Base-by-base conservation (phyloP, 148 eudicot genomes). In the Rhododendron henanense region DNA sequence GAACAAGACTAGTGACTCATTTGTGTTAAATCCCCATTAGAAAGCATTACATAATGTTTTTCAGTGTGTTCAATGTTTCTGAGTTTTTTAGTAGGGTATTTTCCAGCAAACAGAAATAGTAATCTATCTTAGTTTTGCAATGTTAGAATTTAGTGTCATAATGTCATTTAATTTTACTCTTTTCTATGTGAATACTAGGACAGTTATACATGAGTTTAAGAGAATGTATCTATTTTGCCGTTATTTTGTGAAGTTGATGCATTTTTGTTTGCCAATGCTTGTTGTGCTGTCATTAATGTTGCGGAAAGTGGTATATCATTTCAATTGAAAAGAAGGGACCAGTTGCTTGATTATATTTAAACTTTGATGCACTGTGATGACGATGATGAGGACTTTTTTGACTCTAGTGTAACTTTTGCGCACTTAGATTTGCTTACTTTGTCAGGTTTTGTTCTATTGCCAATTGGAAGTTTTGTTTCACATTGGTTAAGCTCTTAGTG, bases 361-460 rank as follows among this genome's bases (percentile, higher is more conserved):
- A 97, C 98, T 76, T 87, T 97, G 91, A 97, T 97, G 99, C 98
- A 98, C 53, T 91, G 88, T 88, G 96, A 95, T 90, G 93, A n/a
- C n/a, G n/a, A 94, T 84, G 99, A 95, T 67, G 96, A 93, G 83
- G 93, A 90, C 87, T 93, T 92, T 80, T 86, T 86, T 83, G 94
- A 92, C 88, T 92, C 94, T 83, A 94, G 91, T 85, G 88, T 94
- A 95, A 85, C 90, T 92, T 79, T 86, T 97, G 84, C 94, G 84
- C 61, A 97, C 99, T 85, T 96, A 95, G n/a, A 98, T 97, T 74
- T 63, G 81, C 45, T 57, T 83, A 37, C 13, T 33, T 41, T 48
- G 33, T 82, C 23, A 18, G 21, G 1, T 45, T 83, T 28, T 86
- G 9, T 55, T 86, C 59, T 53, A 25, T 84, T 28, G 71, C 69